phyloP scores from a whole-genome alignment of 495 filamentous ascomycete genomes.

The Penicillium atrosanguineum region DNA sequence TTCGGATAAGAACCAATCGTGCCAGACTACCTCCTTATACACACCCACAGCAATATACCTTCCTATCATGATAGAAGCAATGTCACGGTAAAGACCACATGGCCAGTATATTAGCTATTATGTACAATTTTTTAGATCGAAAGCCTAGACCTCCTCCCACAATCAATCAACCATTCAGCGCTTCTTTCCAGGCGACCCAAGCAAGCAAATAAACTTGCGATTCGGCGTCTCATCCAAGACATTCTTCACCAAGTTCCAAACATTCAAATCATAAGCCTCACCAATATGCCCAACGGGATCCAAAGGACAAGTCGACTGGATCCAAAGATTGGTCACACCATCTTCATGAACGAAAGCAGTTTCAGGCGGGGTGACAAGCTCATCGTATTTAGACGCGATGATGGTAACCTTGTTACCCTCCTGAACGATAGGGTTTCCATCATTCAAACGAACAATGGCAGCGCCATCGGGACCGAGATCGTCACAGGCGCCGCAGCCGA shows the following conservation, averaged over 20 bases:
- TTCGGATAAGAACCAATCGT: no score
- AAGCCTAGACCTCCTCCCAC: no score
- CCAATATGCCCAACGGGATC: slow-evolving; percentile 53
- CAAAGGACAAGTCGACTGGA: slow-evolving; percentile 47
- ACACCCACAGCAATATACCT: no score
- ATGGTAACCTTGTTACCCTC: slow-evolving; percentile 46
- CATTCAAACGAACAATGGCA: slow-evolving; percentile 40
- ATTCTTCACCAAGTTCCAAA: slow-evolving; percentile 54
- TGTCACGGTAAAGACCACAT: background rate
- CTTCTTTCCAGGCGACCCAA: slow-evolving; percentile 39
- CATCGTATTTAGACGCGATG: slow-evolving; percentile 47
- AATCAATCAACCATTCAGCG: background rate
- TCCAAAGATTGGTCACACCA: slow-evolving; percentile 42
- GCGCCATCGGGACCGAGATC: slow-evolving; percentile 39
- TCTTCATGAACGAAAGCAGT: slow-evolving; percentile 47
- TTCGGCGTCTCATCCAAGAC: slow-evolving; percentile 42
- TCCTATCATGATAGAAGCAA: no score
- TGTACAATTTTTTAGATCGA: background rate
- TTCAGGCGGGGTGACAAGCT: slow-evolving; percentile 45
- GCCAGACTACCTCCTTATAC: no score
- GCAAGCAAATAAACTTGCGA: slow-evolving; percentile 33
- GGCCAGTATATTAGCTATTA: slow-evolving; percentile 3
- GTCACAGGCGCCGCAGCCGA: slow-evolving; percentile 49
- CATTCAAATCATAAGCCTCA: slow-evolving; percentile 52
- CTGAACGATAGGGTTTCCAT: slow-evolving; percentile 46